Conservation (phyloP, 306 rosid genomes). For the Prinsepia uniflora region DNA sequence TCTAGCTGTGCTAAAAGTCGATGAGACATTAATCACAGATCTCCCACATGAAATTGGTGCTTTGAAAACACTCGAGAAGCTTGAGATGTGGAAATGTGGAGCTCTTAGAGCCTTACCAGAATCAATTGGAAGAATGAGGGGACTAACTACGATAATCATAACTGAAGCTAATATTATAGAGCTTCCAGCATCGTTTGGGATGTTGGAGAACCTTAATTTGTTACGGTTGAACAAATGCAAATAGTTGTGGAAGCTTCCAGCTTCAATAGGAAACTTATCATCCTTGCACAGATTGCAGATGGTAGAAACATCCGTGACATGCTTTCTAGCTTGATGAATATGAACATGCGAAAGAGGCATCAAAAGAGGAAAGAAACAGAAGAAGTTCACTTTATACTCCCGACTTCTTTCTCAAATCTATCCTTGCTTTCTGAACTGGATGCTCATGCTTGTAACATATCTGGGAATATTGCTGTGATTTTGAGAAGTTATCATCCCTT, state of each 20-base stretch:
- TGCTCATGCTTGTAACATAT: constrained; percentile 45
- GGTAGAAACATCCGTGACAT: constrained; percentile 39
- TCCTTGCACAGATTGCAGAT: constrained; percentile 42
- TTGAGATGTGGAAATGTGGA: constrained; percentile 45
- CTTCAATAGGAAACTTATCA: constrained; percentile 46
- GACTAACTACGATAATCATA: constrained; percentile 39
- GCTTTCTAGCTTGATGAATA: constrained; percentile 48
- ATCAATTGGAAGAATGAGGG: constrained; percentile 42
- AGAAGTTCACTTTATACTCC: constrained; percentile 21
- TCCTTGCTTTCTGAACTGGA: constrained; percentile 36
- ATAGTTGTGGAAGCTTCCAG: constrained; percentile 49
- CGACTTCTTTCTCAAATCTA: constrained; percentile 49
- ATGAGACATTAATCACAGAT: constrained; percentile 39
- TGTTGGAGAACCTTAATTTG: constrained; percentile 47
- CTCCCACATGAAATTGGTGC: constrained; percentile 55
- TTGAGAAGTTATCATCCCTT: constrained; percentile 42
- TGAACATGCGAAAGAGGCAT: constrained; percentile 41
- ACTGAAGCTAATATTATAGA: constrained; percentile 34
- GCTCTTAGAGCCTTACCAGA: constrained; percentile 49
- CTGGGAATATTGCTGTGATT: constrained; percentile 52
- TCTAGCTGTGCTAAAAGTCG: constrained; percentile 38
- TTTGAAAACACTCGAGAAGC: constrained; percentile 45
- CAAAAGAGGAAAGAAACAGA: not conserved
- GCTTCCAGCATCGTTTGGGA: constrained; percentile 46
- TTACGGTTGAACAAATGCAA: constrained; percentile 38